Evolutionary conservation across 2,329 filamentous ascomycete species (phyloP).

Genomic region (Aspergillus awamori): DNA sequence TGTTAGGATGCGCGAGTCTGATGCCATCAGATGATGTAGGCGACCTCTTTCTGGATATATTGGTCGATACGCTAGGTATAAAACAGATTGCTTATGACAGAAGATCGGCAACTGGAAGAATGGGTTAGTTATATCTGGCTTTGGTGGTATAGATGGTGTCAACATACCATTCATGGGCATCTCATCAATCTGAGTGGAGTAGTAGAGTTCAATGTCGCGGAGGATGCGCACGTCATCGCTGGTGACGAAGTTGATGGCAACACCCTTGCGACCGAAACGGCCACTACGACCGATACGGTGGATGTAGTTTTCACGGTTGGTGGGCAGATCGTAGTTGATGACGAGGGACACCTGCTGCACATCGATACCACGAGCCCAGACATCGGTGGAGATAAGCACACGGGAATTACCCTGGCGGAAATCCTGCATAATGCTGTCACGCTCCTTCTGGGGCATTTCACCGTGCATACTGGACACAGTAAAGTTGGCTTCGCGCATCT

Average conservation of each 20-base stretch:
- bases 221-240: conserved; percentile 97
- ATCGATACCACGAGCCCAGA: conserved; percentile 97
- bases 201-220: conserved; percentile 95
- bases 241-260: conserved; percentile 99
- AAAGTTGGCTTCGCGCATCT: conserved; percentile 98
- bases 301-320: conserved; percentile 99
- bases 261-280: conserved; percentile 95
- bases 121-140: conserved; percentile 16
- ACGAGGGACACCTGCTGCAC: conserved; percentile 97
- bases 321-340: conserved; percentile 98
- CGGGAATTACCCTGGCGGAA: conserved; percentile 96
- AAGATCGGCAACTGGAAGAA: conserved; percentile 36
- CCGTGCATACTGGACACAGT: conserved; percentile 99
- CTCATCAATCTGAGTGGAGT: conserved; percentile 95
- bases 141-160: conserved; percentile 38
- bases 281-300: conserved; percentile 96
- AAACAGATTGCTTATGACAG: conserved; percentile 33
- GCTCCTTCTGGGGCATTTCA: conserved; percentile 97
- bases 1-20: background rate
- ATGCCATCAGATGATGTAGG: background rate
- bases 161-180: conserved; percentile 93
- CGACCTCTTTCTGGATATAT: background rate
- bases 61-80: background rate
- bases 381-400: conserved; percentile 95
- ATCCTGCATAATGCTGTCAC: conserved; percentile 99